These are phyloP conservation scores for Ophiostoma triangulosporum DNA, from an alignment of 2,329 filamentous ascomycete species.

Conservation along the genomic window DNA sequence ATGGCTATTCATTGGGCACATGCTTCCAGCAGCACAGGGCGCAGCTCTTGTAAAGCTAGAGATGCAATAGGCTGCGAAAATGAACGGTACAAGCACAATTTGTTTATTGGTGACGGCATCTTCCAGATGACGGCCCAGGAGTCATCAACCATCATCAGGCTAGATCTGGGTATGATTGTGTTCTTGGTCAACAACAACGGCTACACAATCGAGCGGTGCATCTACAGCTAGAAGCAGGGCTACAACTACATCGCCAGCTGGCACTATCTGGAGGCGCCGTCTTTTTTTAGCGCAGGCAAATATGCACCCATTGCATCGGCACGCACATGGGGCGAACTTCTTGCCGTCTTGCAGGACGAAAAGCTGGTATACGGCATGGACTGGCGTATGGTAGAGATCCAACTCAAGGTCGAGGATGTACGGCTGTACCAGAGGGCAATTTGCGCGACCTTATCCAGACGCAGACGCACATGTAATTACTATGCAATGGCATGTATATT, in stretches of 20 bases:
- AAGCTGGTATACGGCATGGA: background rate
- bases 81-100: background rate
- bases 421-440: background rate
- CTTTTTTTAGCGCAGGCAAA: background rate
- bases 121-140: background rate
- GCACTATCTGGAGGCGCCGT: conserved; percentile 1
- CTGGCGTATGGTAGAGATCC: background rate
- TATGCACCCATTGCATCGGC: background rate
- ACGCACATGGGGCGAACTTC: background rate
- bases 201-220: conserved; percentile 2
- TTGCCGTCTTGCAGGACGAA: background rate
- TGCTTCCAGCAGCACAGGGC: background rate
- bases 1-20: background rate
- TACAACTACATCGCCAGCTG: background rate
- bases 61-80: background rate
- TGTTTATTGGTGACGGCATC: background rate
- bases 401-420: background rate
- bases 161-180: background rate
- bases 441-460: background rate
- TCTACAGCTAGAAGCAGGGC: background rate
- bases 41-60: background rate
- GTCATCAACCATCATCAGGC: background rate
- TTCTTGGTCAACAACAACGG: conserved; percentile 1
- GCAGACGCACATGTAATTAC: background rate
- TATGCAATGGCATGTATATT: background rate